Percentiles rank a stretch among this genome's conserved stretches.
phyloP scores from a whole-genome alignment of 768 basidiomycete species.

The Rhodotorula kratochvilovae region DNA sequence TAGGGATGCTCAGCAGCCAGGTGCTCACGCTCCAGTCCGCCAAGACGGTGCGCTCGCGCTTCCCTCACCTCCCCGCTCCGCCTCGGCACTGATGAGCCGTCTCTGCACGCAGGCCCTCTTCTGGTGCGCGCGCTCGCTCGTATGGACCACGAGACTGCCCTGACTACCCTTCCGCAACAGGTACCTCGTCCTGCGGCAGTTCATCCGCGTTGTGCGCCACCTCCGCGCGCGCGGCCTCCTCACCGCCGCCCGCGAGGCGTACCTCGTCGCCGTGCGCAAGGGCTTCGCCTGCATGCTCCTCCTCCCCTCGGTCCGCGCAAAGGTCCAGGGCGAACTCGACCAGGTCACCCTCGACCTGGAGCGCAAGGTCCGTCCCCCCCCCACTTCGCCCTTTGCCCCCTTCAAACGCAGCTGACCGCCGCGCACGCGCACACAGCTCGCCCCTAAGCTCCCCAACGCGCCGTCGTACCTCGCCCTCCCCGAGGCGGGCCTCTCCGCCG shows the following conservation, averaged over 20 bases:
- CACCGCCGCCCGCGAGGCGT: constrained; percentile 15
- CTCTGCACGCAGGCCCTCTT: constrained; percentile 21
- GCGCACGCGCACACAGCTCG: not conserved
- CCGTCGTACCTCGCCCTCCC: constrained; percentile 20
- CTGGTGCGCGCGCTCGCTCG: constrained; percentile 8
- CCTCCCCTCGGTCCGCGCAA: constrained; percentile 17
- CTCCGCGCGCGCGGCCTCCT: constrained; percentile 23
- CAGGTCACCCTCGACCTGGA: constrained; percentile 27
- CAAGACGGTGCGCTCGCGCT: not conserved
- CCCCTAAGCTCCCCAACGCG: not conserved
- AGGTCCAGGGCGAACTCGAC: constrained; percentile 34
- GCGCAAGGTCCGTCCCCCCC: constrained; percentile 11
- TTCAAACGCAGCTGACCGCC: not conserved
- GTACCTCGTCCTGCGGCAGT: constrained; percentile 13
- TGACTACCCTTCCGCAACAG: not conserved
- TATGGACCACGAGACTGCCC: not conserved
- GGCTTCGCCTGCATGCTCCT: constrained; percentile 18
- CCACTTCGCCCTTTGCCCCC: not conserved
- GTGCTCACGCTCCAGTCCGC: not conserved
- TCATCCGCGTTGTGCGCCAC: constrained; percentile 10
- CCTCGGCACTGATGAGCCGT: not conserved
- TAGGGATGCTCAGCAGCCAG: not conserved
- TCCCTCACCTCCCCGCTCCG: too few species aligned
- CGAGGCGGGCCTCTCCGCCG: constrained; percentile 6
- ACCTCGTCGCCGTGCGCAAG: constrained; percentile 17